Evolutionary conservation across 768 basidiomycete species (phyloP).

Genomic region (Hygrocybe coccinea): DNA sequence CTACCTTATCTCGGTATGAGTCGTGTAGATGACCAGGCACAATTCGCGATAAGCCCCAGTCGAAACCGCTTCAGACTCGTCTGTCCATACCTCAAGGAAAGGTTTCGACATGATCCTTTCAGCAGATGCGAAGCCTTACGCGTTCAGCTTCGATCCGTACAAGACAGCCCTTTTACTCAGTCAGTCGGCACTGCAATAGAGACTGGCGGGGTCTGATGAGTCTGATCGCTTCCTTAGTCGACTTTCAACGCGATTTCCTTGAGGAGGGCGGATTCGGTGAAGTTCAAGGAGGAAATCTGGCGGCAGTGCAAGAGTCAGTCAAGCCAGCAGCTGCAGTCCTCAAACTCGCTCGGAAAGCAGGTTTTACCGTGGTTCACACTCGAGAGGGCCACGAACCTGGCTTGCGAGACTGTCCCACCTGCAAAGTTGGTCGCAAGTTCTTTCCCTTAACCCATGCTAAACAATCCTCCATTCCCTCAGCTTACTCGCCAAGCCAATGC

Average conservation of each 20-base stretch:
- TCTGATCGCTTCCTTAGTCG: background rate
- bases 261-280: constrained; percentile 8
- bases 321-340: constrained; percentile 6
- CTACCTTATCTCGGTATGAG: background rate
- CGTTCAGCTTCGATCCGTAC: constrained; percentile 8
- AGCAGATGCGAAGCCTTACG: constrained; percentile 8
- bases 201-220: background rate
- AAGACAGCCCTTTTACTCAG: constrained; percentile 8
- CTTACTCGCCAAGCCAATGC: constrained; percentile 8
- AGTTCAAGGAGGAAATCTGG: constrained; percentile 4
- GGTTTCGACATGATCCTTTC: constrained; percentile 1
- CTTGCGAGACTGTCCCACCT: constrained; percentile 8
- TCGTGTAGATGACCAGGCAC: constrained; percentile 1
- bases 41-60: constrained; percentile 5
- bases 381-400: constrained; percentile 9
- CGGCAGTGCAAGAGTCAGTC: constrained; percentile 9
- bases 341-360: constrained; percentile 5
- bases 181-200: background rate
- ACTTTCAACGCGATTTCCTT: constrained; percentile 10
- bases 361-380: constrained; percentile 3
- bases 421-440: constrained; percentile 1
- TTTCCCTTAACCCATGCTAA: background rate
- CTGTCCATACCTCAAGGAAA: background rate
- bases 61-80: background rate
- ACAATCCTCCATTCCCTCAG: background rate